Percentiles rank a stretch among this genome's conserved stretches.
These are phyloP conservation scores for Leccinum boreale DNA, from an alignment of 768 basidiomycete species.

Conservation along the genomic window DNA sequence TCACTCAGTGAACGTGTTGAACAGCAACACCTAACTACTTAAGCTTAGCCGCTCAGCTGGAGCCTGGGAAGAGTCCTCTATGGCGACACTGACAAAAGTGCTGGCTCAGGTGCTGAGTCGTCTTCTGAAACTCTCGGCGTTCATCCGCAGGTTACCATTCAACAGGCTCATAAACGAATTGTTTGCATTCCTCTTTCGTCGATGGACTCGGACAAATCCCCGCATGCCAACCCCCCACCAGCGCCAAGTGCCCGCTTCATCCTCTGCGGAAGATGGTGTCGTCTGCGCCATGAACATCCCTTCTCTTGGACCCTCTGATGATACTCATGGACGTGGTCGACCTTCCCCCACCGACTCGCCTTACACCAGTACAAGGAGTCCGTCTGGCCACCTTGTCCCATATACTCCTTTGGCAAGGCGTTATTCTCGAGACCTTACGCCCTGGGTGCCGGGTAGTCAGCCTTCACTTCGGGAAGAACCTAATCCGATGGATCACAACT, in stretches of 20 bases:
- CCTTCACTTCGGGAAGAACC: conserved; percentile 19
- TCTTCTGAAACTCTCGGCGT: conserved; percentile 2
- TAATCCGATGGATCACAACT: background rate
- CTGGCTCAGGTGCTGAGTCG: conserved; percentile 1
- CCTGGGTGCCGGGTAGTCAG: conserved; percentile 10
- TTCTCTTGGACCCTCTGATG: background rate
- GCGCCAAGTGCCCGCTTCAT: background rate
- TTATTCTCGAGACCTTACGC: conserved; percentile 4
- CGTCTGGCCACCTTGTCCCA: conserved; percentile 21
- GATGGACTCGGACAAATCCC: background rate
- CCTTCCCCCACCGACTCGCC: conserved; percentile 13
- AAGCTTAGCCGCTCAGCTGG: too few relatives aligned
- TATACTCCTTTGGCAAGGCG: conserved; percentile 14
- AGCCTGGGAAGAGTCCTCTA: background rate
- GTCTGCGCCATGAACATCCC: conserved; percentile 20
- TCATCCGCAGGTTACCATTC: background rate
- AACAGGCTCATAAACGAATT: background rate
- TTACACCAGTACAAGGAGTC: conserved; percentile 11
- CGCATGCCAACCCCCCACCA: background rate
- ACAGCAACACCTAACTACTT: too few relatives aligned
- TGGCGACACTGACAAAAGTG: background rate
- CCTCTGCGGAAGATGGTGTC: background rate
- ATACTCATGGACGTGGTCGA: background rate
- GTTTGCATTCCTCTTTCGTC: conserved; percentile 4
- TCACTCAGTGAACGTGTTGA: too few relatives aligned